Percentiles rank a stretch among this genome's conserved stretches.
Evolutionary conservation across 192 early-diverging fungal species (phyloP).

Genomic region (Ambispora gerdemannii): DNA sequence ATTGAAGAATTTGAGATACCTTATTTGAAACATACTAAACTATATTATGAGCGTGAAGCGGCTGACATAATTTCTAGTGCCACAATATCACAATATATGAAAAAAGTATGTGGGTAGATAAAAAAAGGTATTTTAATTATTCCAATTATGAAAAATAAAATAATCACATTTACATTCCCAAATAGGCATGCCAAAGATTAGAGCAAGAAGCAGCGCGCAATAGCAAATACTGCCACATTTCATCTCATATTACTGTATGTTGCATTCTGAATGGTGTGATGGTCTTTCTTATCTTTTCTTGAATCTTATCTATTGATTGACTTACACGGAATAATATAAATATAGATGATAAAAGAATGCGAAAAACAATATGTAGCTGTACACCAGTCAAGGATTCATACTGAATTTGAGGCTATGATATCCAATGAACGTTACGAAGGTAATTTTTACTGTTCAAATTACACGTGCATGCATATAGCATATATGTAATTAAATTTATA

Average conservation of each 20-base stretch:
- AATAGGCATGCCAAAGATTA: slow-evolving; percentile 52
- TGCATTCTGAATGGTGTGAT: background rate
- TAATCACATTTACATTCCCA: no score
- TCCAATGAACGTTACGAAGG: slow-evolving; percentile 57
- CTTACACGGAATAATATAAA: background rate
- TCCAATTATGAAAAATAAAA: no score
- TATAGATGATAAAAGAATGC: slow-evolving; percentile 63
- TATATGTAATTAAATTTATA: background rate
- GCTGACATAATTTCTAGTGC: slow-evolving; percentile 50
- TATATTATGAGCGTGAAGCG: slow-evolving; percentile 71
- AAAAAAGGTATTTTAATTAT: no score
- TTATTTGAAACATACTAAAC: slow-evolving; percentile 61
- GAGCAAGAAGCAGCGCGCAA: slow-evolving; percentile 62
- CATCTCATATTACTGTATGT: slow-evolving; percentile 63
- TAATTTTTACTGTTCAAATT: slow-evolving; percentile 27
- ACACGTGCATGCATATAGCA: background rate
- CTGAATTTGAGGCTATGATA: slow-evolving; percentile 72
- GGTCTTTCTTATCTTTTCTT: background rate
- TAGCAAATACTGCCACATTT: slow-evolving; percentile 58
- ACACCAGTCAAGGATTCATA: slow-evolving; percentile 59
- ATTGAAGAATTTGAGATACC: slow-evolving; percentile 75
- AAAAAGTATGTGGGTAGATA: no score
- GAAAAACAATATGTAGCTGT: slow-evolving; percentile 70
- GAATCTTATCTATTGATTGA: background rate
- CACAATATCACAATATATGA: slow-evolving; percentile 71